Percentiles rank a stretch among this genome's conserved stretches.
These are phyloP conservation scores for Hypericum androsaemum DNA, from an alignment of 345 rosid genomes.

Conservation along the genomic window DNA sequence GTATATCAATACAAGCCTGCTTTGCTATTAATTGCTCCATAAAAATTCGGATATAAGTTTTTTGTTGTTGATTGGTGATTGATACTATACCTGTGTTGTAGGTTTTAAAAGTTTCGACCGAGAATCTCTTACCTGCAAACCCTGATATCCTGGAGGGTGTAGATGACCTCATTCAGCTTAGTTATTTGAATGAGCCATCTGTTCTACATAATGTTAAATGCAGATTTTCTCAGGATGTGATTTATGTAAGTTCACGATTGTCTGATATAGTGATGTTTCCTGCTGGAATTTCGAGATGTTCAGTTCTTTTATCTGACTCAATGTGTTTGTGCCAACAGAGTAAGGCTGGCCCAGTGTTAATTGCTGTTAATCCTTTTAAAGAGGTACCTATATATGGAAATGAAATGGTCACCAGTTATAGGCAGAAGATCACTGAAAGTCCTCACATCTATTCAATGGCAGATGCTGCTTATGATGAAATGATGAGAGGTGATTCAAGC, in stretches of 20 bases:
- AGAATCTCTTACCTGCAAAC: conserved; percentile 84
- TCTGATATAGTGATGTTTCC: too few species aligned
- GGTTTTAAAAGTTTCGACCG: conserved; percentile 67
- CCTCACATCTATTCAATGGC: conserved; percentile 87
- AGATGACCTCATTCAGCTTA: conserved; percentile 84
- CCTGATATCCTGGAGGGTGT: conserved; percentile 82
- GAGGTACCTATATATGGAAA: conserved; percentile 51
- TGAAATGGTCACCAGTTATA: conserved; percentile 44
- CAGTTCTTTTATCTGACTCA: conserved; percentile 11
- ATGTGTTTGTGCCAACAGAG: conserved; percentile 38
- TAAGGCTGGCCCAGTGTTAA: conserved; percentile 87
- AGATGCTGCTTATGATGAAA: conserved; percentile 70
- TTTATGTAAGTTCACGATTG: conserved; percentile 59
- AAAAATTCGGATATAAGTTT: too few species aligned
- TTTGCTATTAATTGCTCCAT: too few species aligned
- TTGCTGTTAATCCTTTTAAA: conserved; percentile 88
- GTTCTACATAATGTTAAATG: conserved; percentile 71
- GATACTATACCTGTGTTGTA: conserved; percentile 20
- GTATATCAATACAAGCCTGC: conserved; percentile 31
- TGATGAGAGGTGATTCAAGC: conserved; percentile 75
- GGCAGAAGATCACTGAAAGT: conserved; percentile 43
- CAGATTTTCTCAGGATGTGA: conserved; percentile 66
- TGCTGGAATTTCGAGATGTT: background rate
- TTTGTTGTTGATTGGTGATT: background rate
- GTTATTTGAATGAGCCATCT: conserved; percentile 92